Evolutionary conservation across 371 early-diverging fungal species (phyloP), one percentile per base, ranked within the genome.

Genomic region (Choanephora cucurbitarum): DNA sequence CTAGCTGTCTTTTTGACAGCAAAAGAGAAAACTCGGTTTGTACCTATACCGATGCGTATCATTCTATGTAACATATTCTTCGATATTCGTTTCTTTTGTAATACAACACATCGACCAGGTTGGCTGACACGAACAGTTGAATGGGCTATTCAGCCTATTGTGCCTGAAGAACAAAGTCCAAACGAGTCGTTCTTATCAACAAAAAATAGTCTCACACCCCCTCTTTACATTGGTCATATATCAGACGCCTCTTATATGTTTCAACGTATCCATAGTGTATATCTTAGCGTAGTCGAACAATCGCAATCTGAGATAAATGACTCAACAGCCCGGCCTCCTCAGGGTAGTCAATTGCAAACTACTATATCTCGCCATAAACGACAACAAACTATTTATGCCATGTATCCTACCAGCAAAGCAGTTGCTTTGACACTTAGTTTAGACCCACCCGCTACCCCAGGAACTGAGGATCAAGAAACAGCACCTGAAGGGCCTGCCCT

Each of bases 71-170:
- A 80, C 48, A 61, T 86, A 2, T 83, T 86, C 56, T 58, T 69
- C 6, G 79, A 85, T 33, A 79, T 80, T 34, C 71, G 87, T 4
- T 82, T 84, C 56, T 80, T 83, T 34, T 86, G 87, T 56, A 81
- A 82, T 49, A 84, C 84, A 0, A 83, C 82, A 8, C 83, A 83
- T 54, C 59, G 66, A 9, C 87, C 87, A 5, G 84, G 84, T 7
- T 86, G 87, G 87, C 44, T 86, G 5, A 64, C 74, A 1, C 76
- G 84, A 4, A 70, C 73, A 3, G 70, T 86, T 47, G 80, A 81
- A 6, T 86, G 87, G 87, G 66, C 73, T 7, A 68, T 51, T 8
- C 71, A 76, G 13, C 67, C 73, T 7, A 46, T 72, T 0, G 56
- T 49, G 0, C 46, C 70, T 0, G 59, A 65, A 15, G 31, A 42